These are phyloP conservation scores for Trichoderma orchidacearum DNA, from an alignment of 495 filamentous ascomycete genomes.

Conservation along the genomic window DNA sequence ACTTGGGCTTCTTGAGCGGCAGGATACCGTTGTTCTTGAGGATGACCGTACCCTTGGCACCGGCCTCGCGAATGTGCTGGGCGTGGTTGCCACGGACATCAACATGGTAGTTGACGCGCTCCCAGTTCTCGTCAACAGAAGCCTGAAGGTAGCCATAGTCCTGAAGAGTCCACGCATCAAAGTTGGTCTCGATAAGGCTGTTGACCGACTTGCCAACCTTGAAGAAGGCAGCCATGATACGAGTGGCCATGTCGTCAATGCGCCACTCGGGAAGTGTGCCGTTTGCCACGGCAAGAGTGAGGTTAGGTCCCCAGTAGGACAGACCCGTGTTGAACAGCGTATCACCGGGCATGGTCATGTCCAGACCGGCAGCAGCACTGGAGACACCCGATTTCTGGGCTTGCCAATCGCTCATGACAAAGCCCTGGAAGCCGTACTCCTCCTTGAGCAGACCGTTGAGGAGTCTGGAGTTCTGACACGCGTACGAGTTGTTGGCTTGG, in stretches of 20 bases:
- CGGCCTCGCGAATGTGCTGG: slow-evolving; percentile 56
- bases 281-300: slow-evolving; percentile 74
- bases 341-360: slow-evolving; percentile 96
- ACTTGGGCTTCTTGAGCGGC: slow-evolving; percentile 62
- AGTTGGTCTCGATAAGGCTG: slow-evolving; percentile 57
- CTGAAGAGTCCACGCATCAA: slow-evolving; percentile 72
- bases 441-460: slow-evolving; percentile 77
- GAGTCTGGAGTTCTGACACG: slow-evolving; percentile 69
- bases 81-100: slow-evolving; percentile 71
- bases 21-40: slow-evolving; percentile 76
- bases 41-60: slow-evolving; percentile 66
- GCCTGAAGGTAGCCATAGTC: slow-evolving; percentile 59
- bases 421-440: slow-evolving; percentile 91
- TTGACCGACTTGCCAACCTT: slow-evolving; percentile 61
- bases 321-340: slow-evolving; percentile 53
- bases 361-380: slow-evolving; percentile 68
- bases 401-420: slow-evolving; percentile 82
- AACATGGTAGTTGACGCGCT: slow-evolving; percentile 70
- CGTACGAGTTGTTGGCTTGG: slow-evolving; percentile 77
- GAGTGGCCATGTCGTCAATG: slow-evolving; percentile 81
- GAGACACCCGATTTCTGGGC: slow-evolving; percentile 77
- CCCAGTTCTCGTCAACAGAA: slow-evolving; percentile 42
- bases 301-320: slow-evolving; percentile 77
- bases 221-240: slow-evolving; percentile 90
- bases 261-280: slow-evolving; percentile 85